Base-by-base conservation (phyloP, 164 flowering plant species). In the Tetrastigma voinierianum region DNA sequence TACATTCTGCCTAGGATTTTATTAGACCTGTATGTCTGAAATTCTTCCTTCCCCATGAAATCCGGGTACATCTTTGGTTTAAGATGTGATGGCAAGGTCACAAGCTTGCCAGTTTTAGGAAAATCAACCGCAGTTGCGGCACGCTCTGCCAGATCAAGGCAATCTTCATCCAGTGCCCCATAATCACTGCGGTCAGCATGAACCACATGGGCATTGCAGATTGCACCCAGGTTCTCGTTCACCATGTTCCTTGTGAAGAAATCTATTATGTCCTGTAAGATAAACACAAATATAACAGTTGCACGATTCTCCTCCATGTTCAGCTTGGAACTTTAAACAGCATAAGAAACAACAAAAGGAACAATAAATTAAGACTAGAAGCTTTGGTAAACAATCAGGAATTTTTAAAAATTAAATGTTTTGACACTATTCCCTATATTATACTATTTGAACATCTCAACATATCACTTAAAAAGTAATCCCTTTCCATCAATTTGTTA, bases 91-190 rank as follows among this genome's bases (percentile, higher is more conserved):
- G 98, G 99, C 97, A n/a, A 96, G 53, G 69, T 62, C 14, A 90
- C 96, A n/a, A 81, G 9, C 64, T 81, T 85, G 13, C 99, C 99
- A 6, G 98, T 96, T 80, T 96, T 93, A 0, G 98, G 99, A 59
- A 88, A 90, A 76, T 96, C 99, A 62, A 96, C 99, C 8, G 99
- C 98, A 21, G 76, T 76, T 4, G 99, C 98, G 10, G 98, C 99
- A 58, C 91, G 86, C 75, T 88, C 82, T 8, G 99, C 97, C 40
- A 96, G 76, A 21, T 61, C 51, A 3, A 87, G 61, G 76, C 99
- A 96, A 10, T 85, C 86, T 63, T 88, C 90, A 73, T 96, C 97
- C 71, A 82, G 14, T 4, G 99, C 99, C 9, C 96, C 97, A 61
- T 69, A 7, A 1, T 83, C 89, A 58, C 98, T 93, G 20, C 56